phyloP scores from a whole-genome alignment of 1,284 basidiomycete species.

The Peniophora sp. region DNA sequence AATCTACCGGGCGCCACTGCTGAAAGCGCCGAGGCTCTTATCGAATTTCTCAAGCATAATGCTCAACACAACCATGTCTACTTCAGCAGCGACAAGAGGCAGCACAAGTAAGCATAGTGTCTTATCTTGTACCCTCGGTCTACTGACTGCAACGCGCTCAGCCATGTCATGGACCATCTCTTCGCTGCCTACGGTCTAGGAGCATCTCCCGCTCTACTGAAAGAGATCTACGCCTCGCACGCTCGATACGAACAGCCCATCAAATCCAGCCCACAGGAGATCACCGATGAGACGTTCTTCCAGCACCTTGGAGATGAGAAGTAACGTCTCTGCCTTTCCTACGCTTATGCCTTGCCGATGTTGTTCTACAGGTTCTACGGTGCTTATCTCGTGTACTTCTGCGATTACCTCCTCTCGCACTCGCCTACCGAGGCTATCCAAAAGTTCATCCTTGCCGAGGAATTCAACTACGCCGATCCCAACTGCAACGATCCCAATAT shows the following conservation, averaged over 20 bases:
- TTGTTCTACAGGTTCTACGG: conserved; percentile 39
- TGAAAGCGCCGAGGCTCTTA: conserved; percentile 36
- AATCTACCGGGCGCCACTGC: conserved; percentile 41
- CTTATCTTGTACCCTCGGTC: not conserved
- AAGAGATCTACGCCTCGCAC: conserved; percentile 35
- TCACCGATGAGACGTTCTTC: conserved; percentile 36
- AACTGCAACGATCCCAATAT: conserved; percentile 38
- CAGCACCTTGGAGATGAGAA: conserved; percentile 40
- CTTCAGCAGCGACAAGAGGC: conserved; percentile 47
- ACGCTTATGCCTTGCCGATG: not conserved
- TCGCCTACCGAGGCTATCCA: conserved; percentile 38
- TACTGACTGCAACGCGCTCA: conserved; percentile 12
- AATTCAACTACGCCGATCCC: conserved; percentile 29
- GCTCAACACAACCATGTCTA: conserved; percentile 53
- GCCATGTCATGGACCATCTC: conserved; percentile 43
- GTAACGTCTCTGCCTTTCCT: conserved; percentile 20
- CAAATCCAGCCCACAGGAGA: conserved; percentile 31
- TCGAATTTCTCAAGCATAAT: conserved; percentile 44
- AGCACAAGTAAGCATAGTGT: conserved; percentile 36
- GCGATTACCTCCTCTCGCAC: conserved; percentile 31
- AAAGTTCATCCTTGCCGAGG: conserved; percentile 47
- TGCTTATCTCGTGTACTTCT: conserved; percentile 53
- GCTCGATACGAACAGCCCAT: conserved; percentile 28
- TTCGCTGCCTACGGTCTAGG: conserved; percentile 47
- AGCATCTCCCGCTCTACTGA: conserved; percentile 29